Conservation (phyloP, 1,284 basidiomycete species). For the Ceratobasidium theobromae region DNA sequence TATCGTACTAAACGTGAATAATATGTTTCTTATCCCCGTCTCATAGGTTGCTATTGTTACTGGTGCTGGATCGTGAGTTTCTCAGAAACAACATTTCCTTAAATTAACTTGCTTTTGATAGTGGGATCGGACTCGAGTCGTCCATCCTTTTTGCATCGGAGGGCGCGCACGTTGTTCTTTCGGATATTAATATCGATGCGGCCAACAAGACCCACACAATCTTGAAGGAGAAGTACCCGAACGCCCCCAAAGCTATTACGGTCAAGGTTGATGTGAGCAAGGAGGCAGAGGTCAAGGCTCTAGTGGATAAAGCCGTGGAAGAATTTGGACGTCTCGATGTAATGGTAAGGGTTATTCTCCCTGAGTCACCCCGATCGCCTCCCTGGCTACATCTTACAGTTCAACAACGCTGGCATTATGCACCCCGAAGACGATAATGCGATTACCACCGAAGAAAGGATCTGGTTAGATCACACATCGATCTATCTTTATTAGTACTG, state of each 20-base stretch:
- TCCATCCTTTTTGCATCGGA: conserved; percentile 90
- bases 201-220: conserved; percentile 70
- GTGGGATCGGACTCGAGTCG: conserved; percentile 92
- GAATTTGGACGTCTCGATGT: conserved; percentile 90
- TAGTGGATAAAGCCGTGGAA: conserved; percentile 77
- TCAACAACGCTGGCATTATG: conserved; percentile 96
- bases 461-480: conserved; percentile 61
- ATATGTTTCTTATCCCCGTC: not conserved
- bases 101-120: conserved; percentile 41
- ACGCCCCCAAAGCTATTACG: conserved; percentile 63
- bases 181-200: conserved; percentile 80
- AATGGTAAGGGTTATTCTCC: conserved; percentile 59
- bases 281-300: conserved; percentile 79
- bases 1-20: conserved; percentile 33
- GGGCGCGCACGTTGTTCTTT: conserved; percentile 83
- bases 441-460: conserved; percentile 90
- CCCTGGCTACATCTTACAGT: conserved; percentile 49
- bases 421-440: conserved; percentile 92
- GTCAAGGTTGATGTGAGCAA: conserved; percentile 85
- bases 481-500: not conserved
- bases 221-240: conserved; percentile 67
- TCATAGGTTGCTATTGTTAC: conserved; percentile 74
- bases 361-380: conserved; percentile 8
- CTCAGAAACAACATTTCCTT: not conserved
- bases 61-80: conserved; percentile 78